Evolutionary conservation across 1,284 basidiomycete species (phyloP), one percentile per base, ranked within the genome.

Genomic region (Coniferiporia sulphurascens): DNA sequence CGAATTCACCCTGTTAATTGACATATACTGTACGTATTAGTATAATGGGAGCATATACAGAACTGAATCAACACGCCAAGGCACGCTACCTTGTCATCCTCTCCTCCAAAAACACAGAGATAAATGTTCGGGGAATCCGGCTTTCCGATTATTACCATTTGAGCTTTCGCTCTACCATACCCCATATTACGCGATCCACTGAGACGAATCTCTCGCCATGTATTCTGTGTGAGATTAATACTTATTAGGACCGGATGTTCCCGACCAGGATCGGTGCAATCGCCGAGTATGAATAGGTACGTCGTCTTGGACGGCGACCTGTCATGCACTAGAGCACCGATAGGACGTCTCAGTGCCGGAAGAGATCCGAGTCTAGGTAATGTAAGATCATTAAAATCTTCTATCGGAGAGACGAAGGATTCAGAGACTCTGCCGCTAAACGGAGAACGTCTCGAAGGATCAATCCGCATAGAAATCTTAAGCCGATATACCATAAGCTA

Each of bases 41-140:
- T 9, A 45, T 34, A 12, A 22, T 2, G 12, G 12, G 44, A n/a
- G 12, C 13, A 46, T 19, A 46, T 46, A 27, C 2, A 27, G 27
- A 27, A 27, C 27, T 27, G 27, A 27, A 27, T 19, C 44, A 9
- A 46, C n/a, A 46, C 17, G 15, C 44, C 15, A 54, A 9, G 10
- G 44, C 22, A 43, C 38, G 22, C 12, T 27, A 46, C 45, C 17
- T 52, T 49, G 38, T 53, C 51, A n/a, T 52, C 49, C 9, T 51
- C 34, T 15, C 56, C 56, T 4, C 56, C 56, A 21, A 58, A 58
- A n/a, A 58, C 43, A 35, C 41, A 46, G 5, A 58, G 50, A 52
- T 35, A 52, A 4, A 52, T 15, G 8, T 57, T 48, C 3, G 19
- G 9, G 7, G 17, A 27, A 7, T 50, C 35, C 9, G 51, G 12